Base-by-base conservation (phyloP, 1,284 basidiomycete genomes). In the Ganoderma boninense region DNA sequence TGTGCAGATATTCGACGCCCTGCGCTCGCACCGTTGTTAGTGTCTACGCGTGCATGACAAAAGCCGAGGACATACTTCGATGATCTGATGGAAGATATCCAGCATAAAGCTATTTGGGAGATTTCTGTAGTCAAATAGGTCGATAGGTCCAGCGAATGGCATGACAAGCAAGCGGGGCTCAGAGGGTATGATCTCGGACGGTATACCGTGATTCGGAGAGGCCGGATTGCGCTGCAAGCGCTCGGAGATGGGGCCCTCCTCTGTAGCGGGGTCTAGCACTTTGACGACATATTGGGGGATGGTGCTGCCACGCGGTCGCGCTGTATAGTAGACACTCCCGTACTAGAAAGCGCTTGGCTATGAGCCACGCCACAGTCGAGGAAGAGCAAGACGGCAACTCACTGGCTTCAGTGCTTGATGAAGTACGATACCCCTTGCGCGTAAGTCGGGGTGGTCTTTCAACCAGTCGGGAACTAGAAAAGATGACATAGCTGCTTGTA, bases 381-480 rank as follows among this genome's bases (percentile, higher is more conserved):
- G 49, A 23, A 2, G 3, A 4, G 49, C 0, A 11, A 23, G 7
- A 38, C 38, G 46, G 46, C 29, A 4, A 26, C 49, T 52, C n/a
- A 52, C 49, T 13, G 49, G 49, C 49, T 52, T 52, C 10, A 52
- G 2, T 52, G 23, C 49, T 14, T 26, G 23, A 52, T 26, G 23
- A 52, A 52, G 49, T 52, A 26, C 23, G 23, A 52, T 52, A 26
- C 23, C 49, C 49, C 49, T 52, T n/a, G 49, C 8, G 6, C n/a
- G 23, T 52, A 52, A n/a, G 23, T 52, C 49, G 23, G 49, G 49
- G 49, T 52, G 49, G 10, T 52, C 23, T 14, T 52, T 72, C 6
- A 42, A 18, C 16, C 73, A 74, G 10, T 26, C 49, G 3, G 49
- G 49, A 26, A 52, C 49, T 11, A 52, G 49, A 13, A 32, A 32